Evolutionary conservation across 1,139 yeast species (phyloP), one percentile per base, ranked within the genome.

Genomic region (Torulaspora globosa): DNA sequence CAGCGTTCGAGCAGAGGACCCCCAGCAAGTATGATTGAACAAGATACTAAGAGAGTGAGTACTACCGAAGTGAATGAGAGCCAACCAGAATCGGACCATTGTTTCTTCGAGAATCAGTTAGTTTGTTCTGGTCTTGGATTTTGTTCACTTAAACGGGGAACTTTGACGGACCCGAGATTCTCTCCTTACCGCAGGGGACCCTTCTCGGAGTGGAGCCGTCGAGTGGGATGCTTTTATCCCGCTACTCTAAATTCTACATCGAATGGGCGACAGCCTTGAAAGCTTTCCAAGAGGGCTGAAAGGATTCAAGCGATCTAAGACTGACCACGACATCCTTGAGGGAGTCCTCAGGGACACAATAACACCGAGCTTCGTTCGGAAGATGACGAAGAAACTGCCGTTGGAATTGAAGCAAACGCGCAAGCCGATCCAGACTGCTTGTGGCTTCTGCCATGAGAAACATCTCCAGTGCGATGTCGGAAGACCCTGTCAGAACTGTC

Each of bases 401-500:
- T 65, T 67, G 11, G 75, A 72, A 42, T 77, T 80, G 55, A 81
- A 78, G 59, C 69, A 68, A 36, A 68, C 65, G 30, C 67, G 90
- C 40, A 78, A 72, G 53, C 87, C 89, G 2, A 80, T 84, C 1
- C 69, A 78, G 15, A 71, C 83, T 39, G 92, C 90, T 0, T 84
- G 92, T 59, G 72, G 72, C 14, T 81, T 82, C 59, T 84, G 90
- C 60, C 88, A 83, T 59, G 68, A 72, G 29, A 84, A 84, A 53
- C 92, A 83, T 57, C 69, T 84, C 19, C 90, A 83, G 55, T 84
- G 90, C 60, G 79, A 75, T 51, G 57, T 62, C 15, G 57, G 66
- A 2, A 62, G 92, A 46, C 90, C 92, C 0, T 84, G 90, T 58
- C 74, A 73, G 53, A 84, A 84, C 60, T 84, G 92, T 64, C 61